Base-by-base conservation (phyloP, 225 moss, liverwort and hornwort species). In the Pseudoscleropodium purum region DNA sequence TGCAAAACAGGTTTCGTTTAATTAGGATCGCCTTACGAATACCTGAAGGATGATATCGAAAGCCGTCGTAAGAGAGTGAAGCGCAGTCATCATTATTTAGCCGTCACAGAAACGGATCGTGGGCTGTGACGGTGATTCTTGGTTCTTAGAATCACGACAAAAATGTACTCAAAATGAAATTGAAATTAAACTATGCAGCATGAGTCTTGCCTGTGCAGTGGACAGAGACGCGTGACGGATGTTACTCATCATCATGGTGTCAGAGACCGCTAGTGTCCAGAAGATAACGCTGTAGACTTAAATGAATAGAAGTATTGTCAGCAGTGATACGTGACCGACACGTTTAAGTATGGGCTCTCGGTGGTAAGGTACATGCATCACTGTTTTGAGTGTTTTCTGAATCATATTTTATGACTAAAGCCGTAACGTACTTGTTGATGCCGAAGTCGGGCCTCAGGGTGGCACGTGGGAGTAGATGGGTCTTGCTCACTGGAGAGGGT, bases 1-100 rank as follows among this genome's bases (percentile, higher is more conserved):
- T 91, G 95, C 96, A 57, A 95, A 87, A 87, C 91, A 93, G 87
- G 89, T 96, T 43, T 89, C 61, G 25, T 87, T 87, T 73, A 27
- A 84, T 75, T 78, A 78, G 78, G 56, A 56, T 56, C 54, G 37
- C 56, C 54, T 56, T 37, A 37, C 25, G 34, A 37, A 15, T 56
- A 54, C 37, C 78, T 78, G 54, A 54, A 77, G 36, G 37, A 78
- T 56, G 37, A 56, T 56, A 56, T 78, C 56, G 37, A 56, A 56
- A 37, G 79, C 37, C 56, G 15, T 56, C 25, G 37, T 62, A 83
- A 83, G 79, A 39, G 78, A 78, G 72, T 87, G 87, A 73, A 89
- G 80, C 52, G 41, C 52, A 17, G 81, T 83, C 49, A 74, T 78
- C 65, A 57, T 52, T 67, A 66, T 79, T 73, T 79, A 72, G 90